A percentile compares a stretch with the other conserved stretches of the same genome.
phyloP scores from a whole-genome alignment of 768 basidiomycete species.

The Phanerodontia chrysosporium region DNA sequence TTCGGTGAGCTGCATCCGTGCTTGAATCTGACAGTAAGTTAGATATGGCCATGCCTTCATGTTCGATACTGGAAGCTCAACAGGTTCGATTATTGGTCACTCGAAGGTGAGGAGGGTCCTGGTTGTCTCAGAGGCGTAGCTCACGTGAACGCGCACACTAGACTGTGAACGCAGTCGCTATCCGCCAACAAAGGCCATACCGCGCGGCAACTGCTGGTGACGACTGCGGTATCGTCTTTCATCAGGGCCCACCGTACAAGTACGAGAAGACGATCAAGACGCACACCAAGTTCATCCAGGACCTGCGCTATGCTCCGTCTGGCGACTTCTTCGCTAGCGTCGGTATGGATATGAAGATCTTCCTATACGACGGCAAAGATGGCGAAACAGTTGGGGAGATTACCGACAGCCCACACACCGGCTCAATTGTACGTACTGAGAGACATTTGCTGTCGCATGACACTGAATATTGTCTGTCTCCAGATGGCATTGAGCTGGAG shows the following conservation, averaged over 20 bases:
- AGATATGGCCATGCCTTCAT: conserved; percentile 85
- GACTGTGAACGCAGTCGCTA: conserved; percentile 84
- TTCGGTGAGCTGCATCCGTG: not conserved
- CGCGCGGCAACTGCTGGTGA: conserved; percentile 87
- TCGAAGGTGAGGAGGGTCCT: conserved; percentile 56
- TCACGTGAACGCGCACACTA: conserved; percentile 25
- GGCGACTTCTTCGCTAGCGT: conserved; percentile 85
- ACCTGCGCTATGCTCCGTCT: conserved; percentile 76
- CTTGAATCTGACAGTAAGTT: not conserved
- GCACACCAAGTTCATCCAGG: conserved; percentile 91
- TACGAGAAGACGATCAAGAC: conserved; percentile 86
- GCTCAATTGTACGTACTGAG: conserved; percentile 70
- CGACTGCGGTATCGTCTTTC: conserved; percentile 76
- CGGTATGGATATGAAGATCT: conserved; percentile 82
- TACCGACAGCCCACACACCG: conserved; percentile 64
- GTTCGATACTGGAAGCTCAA: conserved; percentile 78
- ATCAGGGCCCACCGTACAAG: conserved; percentile 86
- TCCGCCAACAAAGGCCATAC: conserved; percentile 87
- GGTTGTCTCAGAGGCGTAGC: not conserved
- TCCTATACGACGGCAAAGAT: conserved; percentile 87
- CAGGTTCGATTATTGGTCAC: conserved; percentile 87
- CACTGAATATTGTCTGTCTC: not conserved
- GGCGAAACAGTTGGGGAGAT: conserved; percentile 76
- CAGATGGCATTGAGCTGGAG: conserved; percentile 79
- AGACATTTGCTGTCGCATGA: not conserved